phyloP scores from a whole-genome alignment of 2,329 filamentous ascomycete species.

The Sclerotinia nivalis region DNA sequence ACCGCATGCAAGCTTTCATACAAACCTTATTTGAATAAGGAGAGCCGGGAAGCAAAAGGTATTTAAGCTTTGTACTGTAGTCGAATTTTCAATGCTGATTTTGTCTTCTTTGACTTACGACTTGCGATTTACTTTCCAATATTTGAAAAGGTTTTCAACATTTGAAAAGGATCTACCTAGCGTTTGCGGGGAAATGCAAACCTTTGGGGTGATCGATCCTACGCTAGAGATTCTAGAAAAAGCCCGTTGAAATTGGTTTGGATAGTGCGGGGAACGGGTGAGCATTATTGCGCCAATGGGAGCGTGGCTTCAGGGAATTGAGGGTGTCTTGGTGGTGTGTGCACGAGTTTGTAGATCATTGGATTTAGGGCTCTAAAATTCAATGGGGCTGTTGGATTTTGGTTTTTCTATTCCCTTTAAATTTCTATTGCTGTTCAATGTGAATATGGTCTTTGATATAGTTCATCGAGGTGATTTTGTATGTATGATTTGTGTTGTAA shows the following conservation, averaged over 20 bases:
- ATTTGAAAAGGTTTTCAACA: too few relatives aligned
- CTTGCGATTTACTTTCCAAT: too few relatives aligned
- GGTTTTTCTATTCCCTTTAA: background rate
- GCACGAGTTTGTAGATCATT: background rate
- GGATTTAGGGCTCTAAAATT: background rate
- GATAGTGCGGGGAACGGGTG: conserved; percentile 24
- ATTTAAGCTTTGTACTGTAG: too few relatives aligned
- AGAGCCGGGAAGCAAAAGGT: too few relatives aligned
- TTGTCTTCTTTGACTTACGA: too few relatives aligned
- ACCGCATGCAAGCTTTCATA: too few relatives aligned
- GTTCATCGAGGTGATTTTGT: too few relatives aligned
- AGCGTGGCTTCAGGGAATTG: background rate
- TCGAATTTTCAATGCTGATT: too few relatives aligned
- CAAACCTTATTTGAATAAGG: too few relatives aligned
- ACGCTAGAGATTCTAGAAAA: background rate
- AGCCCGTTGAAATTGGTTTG: background rate
- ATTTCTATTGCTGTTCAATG: background rate
- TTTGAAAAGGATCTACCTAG: background rate
- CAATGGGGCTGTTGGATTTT: background rate
- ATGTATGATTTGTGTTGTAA: too few relatives aligned
- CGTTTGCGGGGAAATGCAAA: background rate
- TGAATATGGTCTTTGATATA: too few relatives aligned
- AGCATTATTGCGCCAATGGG: conserved; percentile 28
- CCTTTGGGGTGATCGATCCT: conserved; percentile 4
- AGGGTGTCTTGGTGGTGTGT: background rate